Evolutionary conservation across 2,329 filamentous ascomycete species (phyloP).

Genomic region (Rosellinia necatrix): DNA sequence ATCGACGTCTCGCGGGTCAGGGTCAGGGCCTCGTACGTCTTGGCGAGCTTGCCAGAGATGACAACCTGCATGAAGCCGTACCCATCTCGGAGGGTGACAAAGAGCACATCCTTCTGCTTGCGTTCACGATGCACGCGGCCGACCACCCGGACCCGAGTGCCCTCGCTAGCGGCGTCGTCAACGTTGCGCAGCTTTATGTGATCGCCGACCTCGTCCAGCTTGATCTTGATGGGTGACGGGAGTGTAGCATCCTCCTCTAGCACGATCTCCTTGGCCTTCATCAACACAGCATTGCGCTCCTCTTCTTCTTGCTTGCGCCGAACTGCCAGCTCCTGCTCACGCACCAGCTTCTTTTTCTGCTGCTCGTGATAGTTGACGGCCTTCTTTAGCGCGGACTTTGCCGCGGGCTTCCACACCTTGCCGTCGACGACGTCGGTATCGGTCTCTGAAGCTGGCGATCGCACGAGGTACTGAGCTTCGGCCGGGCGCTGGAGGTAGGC

Average conservation of each 20-base stretch:
- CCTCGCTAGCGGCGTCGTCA: conserved; percentile 13
- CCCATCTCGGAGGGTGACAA: conserved; percentile 43
- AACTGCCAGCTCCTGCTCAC: conserved; percentile 24
- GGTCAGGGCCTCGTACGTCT: conserved; percentile 88
- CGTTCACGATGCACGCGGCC: conserved; percentile 25
- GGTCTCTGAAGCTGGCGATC: conserved; percentile 1
- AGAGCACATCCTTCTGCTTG: conserved; percentile 23
- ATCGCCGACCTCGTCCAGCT: conserved; percentile 20
- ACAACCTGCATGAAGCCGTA: conserved; percentile 75
- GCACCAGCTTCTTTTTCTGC: conserved; percentile 24
- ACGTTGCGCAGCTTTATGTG: conserved; percentile 19
- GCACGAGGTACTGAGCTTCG: conserved; percentile 25
- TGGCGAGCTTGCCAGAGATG: conserved; percentile 67
- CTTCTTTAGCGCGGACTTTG: conserved; percentile 24
- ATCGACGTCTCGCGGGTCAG: conserved; percentile 88
- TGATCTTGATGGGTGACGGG: conserved; percentile 20
- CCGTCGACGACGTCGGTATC: conserved; percentile 16
- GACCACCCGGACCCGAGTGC: conserved; percentile 21
- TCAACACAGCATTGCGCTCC: conserved; percentile 21
- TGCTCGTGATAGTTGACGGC: conserved; percentile 23
- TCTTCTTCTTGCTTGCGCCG: conserved; percentile 23
- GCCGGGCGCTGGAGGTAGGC: conserved; percentile 25
- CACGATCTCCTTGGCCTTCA: conserved; percentile 25
- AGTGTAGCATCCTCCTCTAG: conserved; percentile 21
- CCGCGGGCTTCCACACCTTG: conserved; percentile 20